A percentile compares a stretch with the other conserved stretches of the same genome.
phyloP scores from a whole-genome alignment of 495 filamentous ascomycete genomes.

The Aspergillus taichungensis region DNA sequence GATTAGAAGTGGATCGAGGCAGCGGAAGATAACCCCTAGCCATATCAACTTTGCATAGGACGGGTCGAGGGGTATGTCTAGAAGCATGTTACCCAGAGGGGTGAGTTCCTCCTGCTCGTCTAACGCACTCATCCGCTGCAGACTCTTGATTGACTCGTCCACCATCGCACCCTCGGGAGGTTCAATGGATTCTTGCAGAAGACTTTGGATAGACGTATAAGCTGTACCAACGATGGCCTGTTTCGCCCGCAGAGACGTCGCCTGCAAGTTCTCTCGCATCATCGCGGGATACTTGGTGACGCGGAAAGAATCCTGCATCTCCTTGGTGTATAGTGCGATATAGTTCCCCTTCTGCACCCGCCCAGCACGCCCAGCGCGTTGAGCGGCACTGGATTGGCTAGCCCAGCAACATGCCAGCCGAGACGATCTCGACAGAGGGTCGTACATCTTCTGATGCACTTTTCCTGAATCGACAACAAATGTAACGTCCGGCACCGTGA shows the following conservation, averaged over 20 bases:
- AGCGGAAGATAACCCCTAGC: conserved; percentile 51
- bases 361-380: conserved; percentile 51
- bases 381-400: conserved; percentile 45
- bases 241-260: conserved; percentile 11
- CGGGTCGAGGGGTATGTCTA: conserved; percentile 41
- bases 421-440: conserved; percentile 35
- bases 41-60: conserved; percentile 49
- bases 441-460: conserved; percentile 42
- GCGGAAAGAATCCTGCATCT: conserved; percentile 40
- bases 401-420: conserved; percentile 43
- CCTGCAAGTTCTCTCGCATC: conserved; percentile 7
- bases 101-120: conserved; percentile 44
- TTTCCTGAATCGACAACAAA: conserved; percentile 51
- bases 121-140: conserved; percentile 40
- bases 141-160: conserved; percentile 32
- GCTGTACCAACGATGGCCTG: not conserved
- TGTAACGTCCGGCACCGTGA: conserved; percentile 52
- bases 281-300: conserved; percentile 37
- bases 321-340: conserved; percentile 44
- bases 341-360: conserved; percentile 51
- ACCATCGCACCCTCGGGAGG: conserved; percentile 39
- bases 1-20: conserved; percentile 52
- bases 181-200: conserved; percentile 45
- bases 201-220: conserved; percentile 25
- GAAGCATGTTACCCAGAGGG: conserved; percentile 40